Conservation (phyloP, 805 yeast genomes). For the Zygosaccharomyces gambellarensis region DNA sequence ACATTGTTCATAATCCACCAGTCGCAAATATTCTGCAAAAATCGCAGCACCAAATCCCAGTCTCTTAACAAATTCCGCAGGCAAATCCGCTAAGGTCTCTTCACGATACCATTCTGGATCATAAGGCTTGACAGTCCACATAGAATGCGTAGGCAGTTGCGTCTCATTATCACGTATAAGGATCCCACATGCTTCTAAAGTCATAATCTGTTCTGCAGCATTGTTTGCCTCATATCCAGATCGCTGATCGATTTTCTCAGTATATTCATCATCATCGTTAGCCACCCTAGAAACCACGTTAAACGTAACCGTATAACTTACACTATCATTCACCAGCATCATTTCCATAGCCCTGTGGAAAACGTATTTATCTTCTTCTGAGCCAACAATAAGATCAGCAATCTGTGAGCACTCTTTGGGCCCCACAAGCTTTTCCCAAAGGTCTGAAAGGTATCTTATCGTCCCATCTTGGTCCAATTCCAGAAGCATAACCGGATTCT, state of each 20-base stretch:
- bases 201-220: slow-evolving; percentile 51
- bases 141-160: slow-evolving; percentile 66
- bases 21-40: slow-evolving; percentile 65
- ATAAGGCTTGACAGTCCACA: slow-evolving; percentile 84
- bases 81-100: slow-evolving; percentile 44
- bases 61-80: slow-evolving; percentile 61
- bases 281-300: slow-evolving; percentile 31
- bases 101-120: slow-evolving; percentile 41
- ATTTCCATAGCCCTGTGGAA: slow-evolving; percentile 64
- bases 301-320: slow-evolving; percentile 71
- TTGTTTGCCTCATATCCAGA: slow-evolving; percentile 12
- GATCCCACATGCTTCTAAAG: slow-evolving; percentile 92
- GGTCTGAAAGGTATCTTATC: slow-evolving; percentile 65
- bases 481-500: slow-evolving; percentile 70
- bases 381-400: slow-evolving; percentile 59
- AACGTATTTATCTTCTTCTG: slow-evolving; percentile 57
- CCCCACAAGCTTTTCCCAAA: slow-evolving; percentile 68
- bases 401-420: slow-evolving; percentile 40
- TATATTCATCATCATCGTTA: slow-evolving; percentile 9
- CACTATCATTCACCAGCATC: slow-evolving; percentile 65
- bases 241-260: neutral
- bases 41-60: slow-evolving; percentile 88
- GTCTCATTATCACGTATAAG: slow-evolving; percentile 60
- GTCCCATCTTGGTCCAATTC: slow-evolving; percentile 79
- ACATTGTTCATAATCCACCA: slow-evolving; percentile 58